These are phyloP conservation scores for Sclerotinia subarctica DNA, from an alignment of 2,329 filamentous ascomycete species.

Conservation along the genomic window DNA sequence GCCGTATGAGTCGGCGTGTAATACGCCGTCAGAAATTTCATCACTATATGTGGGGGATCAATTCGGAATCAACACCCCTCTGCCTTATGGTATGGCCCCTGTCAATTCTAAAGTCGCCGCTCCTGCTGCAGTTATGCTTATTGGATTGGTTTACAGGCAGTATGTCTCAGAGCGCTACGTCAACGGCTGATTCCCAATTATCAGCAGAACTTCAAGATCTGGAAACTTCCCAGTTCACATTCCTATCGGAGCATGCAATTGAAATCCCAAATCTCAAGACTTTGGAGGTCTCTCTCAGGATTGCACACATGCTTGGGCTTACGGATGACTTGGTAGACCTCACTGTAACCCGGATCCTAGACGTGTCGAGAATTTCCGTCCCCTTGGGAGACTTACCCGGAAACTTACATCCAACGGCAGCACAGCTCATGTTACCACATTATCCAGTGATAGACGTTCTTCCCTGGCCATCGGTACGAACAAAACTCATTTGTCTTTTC, in stretches of 20 bases:
- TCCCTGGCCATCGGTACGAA: constrained; percentile 27
- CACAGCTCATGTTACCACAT: constrained; percentile 24
- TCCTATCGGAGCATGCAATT: constrained; percentile 21
- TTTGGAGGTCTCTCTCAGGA: constrained; percentile 20
- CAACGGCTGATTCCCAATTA: too few species aligned
- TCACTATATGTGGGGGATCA: too few species aligned
- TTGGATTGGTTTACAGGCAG: too few species aligned
- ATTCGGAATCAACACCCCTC: too few species aligned
- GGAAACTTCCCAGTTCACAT: constrained; percentile 26
- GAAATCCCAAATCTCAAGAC: constrained; percentile 22
- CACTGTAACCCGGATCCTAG: too few species aligned
- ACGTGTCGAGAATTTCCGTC: constrained; percentile 13
- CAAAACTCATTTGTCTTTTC: constrained; percentile 26
- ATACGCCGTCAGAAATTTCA: too few species aligned
- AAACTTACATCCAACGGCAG: constrained; percentile 23
- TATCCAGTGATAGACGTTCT: constrained; percentile 24
- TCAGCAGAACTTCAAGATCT: constrained; percentile 24
- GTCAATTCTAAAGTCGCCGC: too few species aligned
- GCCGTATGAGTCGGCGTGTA: too few species aligned
- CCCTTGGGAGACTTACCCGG: constrained; percentile 20
- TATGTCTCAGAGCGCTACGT: too few species aligned
- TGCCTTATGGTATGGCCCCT: too few species aligned
- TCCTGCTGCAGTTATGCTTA: too few species aligned
- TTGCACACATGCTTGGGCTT: constrained; percentile 22
- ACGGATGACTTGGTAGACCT: constrained; percentile 7